Evolutionary conservation across 495 filamentous ascomycete genomes (phyloP), one percentile per base, ranked within the genome.

Genomic region (Tuber magnatum): DNA sequence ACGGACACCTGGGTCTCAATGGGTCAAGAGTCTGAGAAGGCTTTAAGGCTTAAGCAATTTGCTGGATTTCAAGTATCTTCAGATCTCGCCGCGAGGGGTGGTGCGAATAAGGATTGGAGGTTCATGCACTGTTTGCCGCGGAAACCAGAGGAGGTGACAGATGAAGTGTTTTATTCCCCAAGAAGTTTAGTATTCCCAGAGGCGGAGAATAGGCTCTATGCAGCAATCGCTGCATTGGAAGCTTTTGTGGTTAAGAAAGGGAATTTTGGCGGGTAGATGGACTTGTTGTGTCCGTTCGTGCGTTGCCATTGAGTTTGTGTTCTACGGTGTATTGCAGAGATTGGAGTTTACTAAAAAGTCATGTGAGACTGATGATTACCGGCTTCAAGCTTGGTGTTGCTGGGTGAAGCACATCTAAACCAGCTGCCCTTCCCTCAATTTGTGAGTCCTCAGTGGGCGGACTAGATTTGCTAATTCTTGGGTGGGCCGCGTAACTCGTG

Each of bases 91-190:
- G 86, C 90, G 84, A 87, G 90, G 68, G 95, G 94, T 61, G 93
- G 93, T 43, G 95, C 95, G 20, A 96, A 96, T 83, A 87, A 91
- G 44, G 86, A 87, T 75, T 99, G 95, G 95, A 93, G 92, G 85
- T 99, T 98, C 82, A 97, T 99, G 95, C 95, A 99, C 87, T 99
- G 95, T 83, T 84, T 99, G 71, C 95, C 95, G n/a, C 88, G 95
- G 71, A 94, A 99, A 80, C 89, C 87, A 0, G 94, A 99, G 85
- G 95, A 99, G 85, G 95, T 98, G 14, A 90, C 88, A 73, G 94
- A 99, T 83, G 94, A 93, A 80, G 94, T 99, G 2, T 97, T 98
- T 82, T 97, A 98, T 82, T 89, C 91, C 46, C 84, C 86, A 0
- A 87, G 91, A 78, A 94, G 90, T 43, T 84, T 99, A 71, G 95